Evolutionary conservation across 495 filamentous ascomycete species (phyloP).

Genomic region (Penicillium alfredii): DNA sequence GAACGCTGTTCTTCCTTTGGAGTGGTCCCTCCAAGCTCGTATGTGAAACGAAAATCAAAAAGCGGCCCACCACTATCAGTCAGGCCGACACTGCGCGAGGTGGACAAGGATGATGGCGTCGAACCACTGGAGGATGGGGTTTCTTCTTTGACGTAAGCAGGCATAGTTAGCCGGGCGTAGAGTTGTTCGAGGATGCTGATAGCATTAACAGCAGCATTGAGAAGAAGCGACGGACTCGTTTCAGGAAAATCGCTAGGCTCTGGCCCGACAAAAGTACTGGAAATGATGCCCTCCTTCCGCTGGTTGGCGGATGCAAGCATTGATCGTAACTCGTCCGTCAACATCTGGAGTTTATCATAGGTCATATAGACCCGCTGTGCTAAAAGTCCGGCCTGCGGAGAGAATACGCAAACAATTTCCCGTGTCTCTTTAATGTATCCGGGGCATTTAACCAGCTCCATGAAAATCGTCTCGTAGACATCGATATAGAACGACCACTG

Average conservation of each 20-base stretch:
- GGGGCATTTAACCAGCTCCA: slow-evolving; percentile 10
- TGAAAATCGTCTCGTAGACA: slow-evolving; percentile 7
- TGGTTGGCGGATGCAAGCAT: slow-evolving; percentile 3
- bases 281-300: slow-evolving; percentile 2
- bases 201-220: slow-evolving; percentile 3
- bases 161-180: background rate
- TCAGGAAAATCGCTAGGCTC: slow-evolving; percentile 4
- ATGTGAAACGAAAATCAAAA: slow-evolving; percentile 5
- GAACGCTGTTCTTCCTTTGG: background rate
- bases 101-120: background rate
- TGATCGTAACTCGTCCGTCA: background rate
- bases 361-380: background rate
- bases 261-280: slow-evolving; percentile 3
- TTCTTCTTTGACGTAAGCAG: background rate
- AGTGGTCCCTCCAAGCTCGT: slow-evolving; percentile 4
- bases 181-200: background rate
- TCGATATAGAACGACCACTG: slow-evolving; percentile 9
- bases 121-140: no score
- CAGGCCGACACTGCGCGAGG: background rate
- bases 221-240: slow-evolving; percentile 6
- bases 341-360: background rate
- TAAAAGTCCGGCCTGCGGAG: background rate
- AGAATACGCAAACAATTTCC: slow-evolving; percentile 2
- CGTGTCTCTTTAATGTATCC: slow-evolving; percentile 3
- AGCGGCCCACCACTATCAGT: background rate